Evolutionary conservation across 768 basidiomycete species (phyloP).

Genomic region (Chalciporus pseudorubinellus): DNA sequence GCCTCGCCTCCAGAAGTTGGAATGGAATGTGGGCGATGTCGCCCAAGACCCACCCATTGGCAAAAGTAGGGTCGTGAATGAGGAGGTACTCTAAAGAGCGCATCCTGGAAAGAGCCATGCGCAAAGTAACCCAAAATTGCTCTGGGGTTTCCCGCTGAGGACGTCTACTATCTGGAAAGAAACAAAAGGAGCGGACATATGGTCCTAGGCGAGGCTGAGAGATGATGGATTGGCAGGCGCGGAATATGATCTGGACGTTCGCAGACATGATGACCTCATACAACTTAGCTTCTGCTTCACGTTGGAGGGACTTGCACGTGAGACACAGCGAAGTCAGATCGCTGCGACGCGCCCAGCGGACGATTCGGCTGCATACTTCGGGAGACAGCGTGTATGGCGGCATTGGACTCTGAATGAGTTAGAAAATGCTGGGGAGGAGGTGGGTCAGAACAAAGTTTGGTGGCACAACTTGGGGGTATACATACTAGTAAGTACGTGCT

Average conservation of each 20-base stretch:
- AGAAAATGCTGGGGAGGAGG: neutral
- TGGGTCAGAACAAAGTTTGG: neutral
- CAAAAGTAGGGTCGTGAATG: constrained; percentile 38
- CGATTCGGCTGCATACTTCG: constrained; percentile 44
- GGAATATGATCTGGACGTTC: constrained; percentile 34
- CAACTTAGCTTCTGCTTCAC: constrained; percentile 45
- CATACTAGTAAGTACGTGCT: no score
- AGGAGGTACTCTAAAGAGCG: constrained; percentile 43
- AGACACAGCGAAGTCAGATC: constrained; percentile 45
- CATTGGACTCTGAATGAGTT: constrained; percentile 10
- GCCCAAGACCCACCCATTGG: constrained; percentile 47
- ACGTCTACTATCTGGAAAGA: constrained; percentile 36
- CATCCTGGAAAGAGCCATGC: constrained; percentile 43
- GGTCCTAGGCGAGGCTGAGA: constrained; percentile 36
- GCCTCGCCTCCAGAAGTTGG: constrained; percentile 46
- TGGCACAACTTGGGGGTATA: no score
- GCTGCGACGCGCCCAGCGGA: constrained; percentile 31
- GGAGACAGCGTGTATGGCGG: constrained; percentile 32
- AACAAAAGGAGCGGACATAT: constrained; percentile 43
- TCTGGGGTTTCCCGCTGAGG: constrained; percentile 20
- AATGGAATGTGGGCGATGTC: constrained; percentile 39
- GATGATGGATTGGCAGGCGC: constrained; percentile 40
- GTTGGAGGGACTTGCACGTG: constrained; percentile 46
- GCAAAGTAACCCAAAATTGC: constrained; percentile 46
- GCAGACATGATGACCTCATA: constrained; percentile 43